phyloP scores from a whole-genome alignment of 805 yeast genomes.

The Metschnikowia kunwiensis region DNA sequence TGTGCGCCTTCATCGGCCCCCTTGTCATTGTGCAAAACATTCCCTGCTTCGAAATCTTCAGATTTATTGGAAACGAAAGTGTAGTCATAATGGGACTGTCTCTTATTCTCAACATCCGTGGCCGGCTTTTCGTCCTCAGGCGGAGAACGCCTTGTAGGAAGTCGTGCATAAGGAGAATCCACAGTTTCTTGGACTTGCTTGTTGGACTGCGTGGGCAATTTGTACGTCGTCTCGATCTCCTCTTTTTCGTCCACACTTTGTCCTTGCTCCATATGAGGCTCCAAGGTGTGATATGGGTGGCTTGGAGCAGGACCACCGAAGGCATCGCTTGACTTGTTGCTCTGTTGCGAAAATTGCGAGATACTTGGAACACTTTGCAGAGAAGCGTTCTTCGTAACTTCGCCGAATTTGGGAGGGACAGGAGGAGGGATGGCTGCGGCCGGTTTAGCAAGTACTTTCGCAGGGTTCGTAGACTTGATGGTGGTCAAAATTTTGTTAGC shows the following conservation, averaged over 20 bases:
- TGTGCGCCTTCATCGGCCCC: conserved; percentile 1
- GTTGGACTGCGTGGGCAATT: conserved; percentile 16
- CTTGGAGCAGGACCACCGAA: conserved; percentile 15
- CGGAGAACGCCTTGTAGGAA: conserved; percentile 11
- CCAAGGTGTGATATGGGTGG: conserved; percentile 15
- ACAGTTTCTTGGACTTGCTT: conserved; percentile 13
- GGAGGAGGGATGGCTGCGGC: conserved; percentile 5
- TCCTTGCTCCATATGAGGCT: conserved; percentile 16
- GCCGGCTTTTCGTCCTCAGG: conserved; percentile 2
- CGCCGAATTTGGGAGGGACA: conserved; percentile 5
- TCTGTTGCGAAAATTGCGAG: not conserved
- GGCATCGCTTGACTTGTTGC: conserved; percentile 8
- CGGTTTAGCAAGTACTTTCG: conserved; percentile 1
- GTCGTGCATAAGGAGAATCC: conserved; percentile 15
- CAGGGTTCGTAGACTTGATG: conserved; percentile 60
- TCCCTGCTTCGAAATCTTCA: conserved; percentile 17
- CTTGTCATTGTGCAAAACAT: conserved; percentile 2
- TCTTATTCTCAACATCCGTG: not conserved
- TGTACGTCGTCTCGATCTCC: conserved; percentile 1
- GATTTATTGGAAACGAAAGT: conserved; percentile 23
- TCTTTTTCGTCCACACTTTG: conserved; percentile 1
- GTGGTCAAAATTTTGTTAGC: conserved; percentile 86
- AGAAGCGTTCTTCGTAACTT: conserved; percentile 1
- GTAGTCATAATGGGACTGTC: conserved; percentile 12
- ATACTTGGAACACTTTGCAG: conserved; percentile 8